Evolutionary conservation across 108 stramenopile genomes (phyloP), one percentile per base, ranked within the genome.

Genomic region (Cyclotella baltica): DNA sequence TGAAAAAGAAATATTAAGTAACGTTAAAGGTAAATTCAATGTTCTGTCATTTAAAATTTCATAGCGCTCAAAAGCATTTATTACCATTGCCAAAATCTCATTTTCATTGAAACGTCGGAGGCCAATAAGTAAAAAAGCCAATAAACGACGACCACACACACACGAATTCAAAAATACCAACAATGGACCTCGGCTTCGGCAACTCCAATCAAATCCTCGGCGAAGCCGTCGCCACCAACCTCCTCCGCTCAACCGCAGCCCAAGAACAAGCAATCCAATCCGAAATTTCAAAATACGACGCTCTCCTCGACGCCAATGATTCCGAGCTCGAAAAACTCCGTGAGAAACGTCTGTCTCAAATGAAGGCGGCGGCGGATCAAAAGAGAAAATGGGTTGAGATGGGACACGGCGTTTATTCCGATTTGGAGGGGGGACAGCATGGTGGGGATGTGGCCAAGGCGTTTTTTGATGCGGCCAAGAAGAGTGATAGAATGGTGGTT

Each of bases 401-500:
- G 35, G 98, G 98, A 3, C 97, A 99, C 77, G 97, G 97, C n/a
- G 33, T 56, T 6, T 99, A 98, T 74, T 37, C 72, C 3, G 96
- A 96, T 72, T 57, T 98, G 11, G 89, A 79, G 50, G 88, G 92
- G 19, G 73, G 47, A 13, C 79, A 87, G 37, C 77, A 83, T 71
- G 59, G 62, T 13, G 76, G 88, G 8, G 92, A 92, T 71, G 85
- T 89, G 19, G 92, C 89, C 58, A 77, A 79, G 55, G 93, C 92
- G 1, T 99, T 99, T 72, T 99, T 99, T 78, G 89, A 95, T 4
- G 96, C 93, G 2, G 77, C 96, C 57, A 98, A 98, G 80, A 64
- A 83, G 23, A 88, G 88, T 33, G 72, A 84, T 56, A 81, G 96
- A 13, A 53, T 98, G 72, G 92, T 98, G n/a, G 89, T 97, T 9